phyloP scores from a whole-genome alignment of 202 grass and related monocot species.

The Elaeis oleifera region DNA sequence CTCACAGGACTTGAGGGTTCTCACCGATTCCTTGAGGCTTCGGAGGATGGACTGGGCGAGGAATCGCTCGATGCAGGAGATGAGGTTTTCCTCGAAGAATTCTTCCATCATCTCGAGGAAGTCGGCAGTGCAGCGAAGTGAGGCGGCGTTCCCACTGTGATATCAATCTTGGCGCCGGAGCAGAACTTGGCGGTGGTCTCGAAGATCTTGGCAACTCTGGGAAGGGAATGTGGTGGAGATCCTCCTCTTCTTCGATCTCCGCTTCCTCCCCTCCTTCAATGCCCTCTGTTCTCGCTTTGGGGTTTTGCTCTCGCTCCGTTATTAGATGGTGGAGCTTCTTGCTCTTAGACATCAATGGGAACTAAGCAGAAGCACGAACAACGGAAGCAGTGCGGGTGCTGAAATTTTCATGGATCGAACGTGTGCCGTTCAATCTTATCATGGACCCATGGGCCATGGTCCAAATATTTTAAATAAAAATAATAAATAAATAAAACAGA shows the following conservation, averaged over 20 bases:
- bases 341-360: conserved; percentile 96
- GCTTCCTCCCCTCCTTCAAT: conserved; percentile 23
- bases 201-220: conserved; percentile 61
- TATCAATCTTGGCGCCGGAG: conserved; percentile 69
- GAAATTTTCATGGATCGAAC: too few relatives aligned
- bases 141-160: conserved; percentile 62
- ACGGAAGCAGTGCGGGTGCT: too few relatives aligned
- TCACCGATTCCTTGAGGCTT: conserved; percentile 70
- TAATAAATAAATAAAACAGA: too few relatives aligned
- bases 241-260: conserved; percentile 49
- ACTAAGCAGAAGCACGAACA: conserved; percentile 39
- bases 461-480: too few relatives aligned
- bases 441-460: too few relatives aligned
- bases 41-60: conserved; percentile 50
- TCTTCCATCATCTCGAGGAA: conserved; percentile 78
- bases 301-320: conserved; percentile 48
- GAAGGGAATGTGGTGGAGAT: conserved; percentile 57
- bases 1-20: conserved; percentile 78
- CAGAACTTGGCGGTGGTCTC: conserved; percentile 49
- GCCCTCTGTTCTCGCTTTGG: conserved; percentile 10
- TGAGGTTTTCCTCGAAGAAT: conserved; percentile 77
- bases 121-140: conserved; percentile 74
- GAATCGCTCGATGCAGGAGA: conserved; percentile 64
- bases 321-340: conserved; percentile 57
- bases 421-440: too few relatives aligned